A percentile compares a stretch with the other conserved stretches of the same genome.
These are phyloP conservation scores for Marvania coccoides DNA, from an alignment of 139 green algal genomes.

Conservation along the genomic window DNA sequence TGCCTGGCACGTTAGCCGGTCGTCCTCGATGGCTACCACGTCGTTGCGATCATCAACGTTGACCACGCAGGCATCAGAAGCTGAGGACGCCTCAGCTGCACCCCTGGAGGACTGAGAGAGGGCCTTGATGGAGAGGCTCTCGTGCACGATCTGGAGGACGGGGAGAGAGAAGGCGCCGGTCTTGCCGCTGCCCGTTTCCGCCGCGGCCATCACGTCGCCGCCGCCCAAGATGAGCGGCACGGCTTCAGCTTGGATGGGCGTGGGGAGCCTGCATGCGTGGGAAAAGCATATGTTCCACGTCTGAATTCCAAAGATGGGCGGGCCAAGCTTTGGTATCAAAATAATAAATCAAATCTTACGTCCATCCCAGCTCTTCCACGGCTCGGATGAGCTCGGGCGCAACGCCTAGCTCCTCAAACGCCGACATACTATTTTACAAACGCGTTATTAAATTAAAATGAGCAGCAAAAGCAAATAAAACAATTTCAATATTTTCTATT, in stretches of 20 bases:
- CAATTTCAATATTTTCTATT: not conserved
- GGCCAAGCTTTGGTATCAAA: too few species aligned
- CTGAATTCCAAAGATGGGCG: not conserved
- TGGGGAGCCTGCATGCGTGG: conserved; percentile 51
- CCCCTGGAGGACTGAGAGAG: not conserved
- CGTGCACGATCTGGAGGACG: conserved; percentile 69
- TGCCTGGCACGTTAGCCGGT: conserved; percentile 47
- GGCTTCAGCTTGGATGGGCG: conserved; percentile 64
- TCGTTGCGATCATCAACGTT: conserved; percentile 48
- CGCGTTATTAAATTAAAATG: too few species aligned
- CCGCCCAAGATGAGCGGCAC: conserved; percentile 74
- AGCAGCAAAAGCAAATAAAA: not conserved
- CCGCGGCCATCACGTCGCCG: conserved; percentile 83
- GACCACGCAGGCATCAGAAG: conserved; percentile 16
- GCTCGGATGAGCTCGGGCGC: conserved; percentile 56
- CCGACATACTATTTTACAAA: too few species aligned
- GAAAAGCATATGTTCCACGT: not conserved
- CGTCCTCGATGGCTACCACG: conserved; percentile 39
- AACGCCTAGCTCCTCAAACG: conserved; percentile 68
- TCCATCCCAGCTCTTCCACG: conserved; percentile 64
- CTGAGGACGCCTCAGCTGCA: not conserved
- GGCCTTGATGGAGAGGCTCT: conserved; percentile 25
- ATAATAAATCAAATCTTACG: conserved; percentile 1
- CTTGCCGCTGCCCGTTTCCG: conserved; percentile 88
- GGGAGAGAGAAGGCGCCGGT: conserved; percentile 84